Conservation (phyloP, 2,329 filamentous ascomycete species). For the Ascochyta rabiei region DNA sequence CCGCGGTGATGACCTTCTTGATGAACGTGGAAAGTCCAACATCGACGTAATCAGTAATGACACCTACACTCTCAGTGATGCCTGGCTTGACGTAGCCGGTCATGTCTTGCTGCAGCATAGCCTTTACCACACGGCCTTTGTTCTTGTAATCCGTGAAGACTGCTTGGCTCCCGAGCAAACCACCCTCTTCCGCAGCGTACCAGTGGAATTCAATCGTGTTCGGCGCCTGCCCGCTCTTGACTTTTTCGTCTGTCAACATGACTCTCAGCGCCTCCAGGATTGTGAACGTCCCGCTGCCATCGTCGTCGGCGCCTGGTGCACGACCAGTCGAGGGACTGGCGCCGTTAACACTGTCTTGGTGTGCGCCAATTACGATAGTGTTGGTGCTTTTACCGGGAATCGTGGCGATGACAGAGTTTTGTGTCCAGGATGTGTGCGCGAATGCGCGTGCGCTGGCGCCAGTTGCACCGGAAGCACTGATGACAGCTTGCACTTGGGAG, state of each 20-base stretch:
- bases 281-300: conserved; percentile 88
- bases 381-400: conserved; percentile 83
- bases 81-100: conserved; percentile 79
- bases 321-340: conserved; percentile 79
- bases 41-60: conserved; percentile 91
- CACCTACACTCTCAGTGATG: conserved; percentile 79
- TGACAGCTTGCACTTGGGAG: conserved; percentile 70
- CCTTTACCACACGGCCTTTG: conserved; percentile 76
- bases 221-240: conserved; percentile 70
- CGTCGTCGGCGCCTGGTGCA: conserved; percentile 90
- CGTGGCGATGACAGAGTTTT: conserved; percentile 86
- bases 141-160: conserved; percentile 82
- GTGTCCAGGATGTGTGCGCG: conserved; percentile 66
- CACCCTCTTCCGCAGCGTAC: conserved; percentile 89
- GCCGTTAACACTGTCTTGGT: conserved; percentile 93
- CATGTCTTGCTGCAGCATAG: conserved; percentile 99
- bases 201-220: conserved; percentile 97
- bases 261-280: conserved; percentile 88
- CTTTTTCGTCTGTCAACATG: conserved; percentile 70
- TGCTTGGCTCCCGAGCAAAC: conserved; percentile 82
- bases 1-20: conserved; percentile 75
- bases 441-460: conserved; percentile 76
- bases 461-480: conserved; percentile 71
- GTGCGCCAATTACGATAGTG: conserved; percentile 85
- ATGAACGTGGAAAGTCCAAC: conserved; percentile 80